Base-by-base conservation (phyloP, 106 monocot species). In the Dioscorea zingiberensis region DNA sequence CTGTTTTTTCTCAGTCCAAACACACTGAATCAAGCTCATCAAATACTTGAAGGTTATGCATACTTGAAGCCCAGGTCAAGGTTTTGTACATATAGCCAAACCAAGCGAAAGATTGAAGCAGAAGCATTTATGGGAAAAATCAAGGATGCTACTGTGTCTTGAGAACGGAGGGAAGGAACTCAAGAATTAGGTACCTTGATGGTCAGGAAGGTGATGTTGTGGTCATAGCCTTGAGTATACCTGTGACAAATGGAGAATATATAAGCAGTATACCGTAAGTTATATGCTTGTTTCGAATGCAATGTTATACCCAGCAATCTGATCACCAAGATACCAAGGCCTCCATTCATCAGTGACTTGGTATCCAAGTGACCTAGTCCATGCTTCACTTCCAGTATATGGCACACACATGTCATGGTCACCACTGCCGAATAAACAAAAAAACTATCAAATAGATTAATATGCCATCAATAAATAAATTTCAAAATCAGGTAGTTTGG, bases 401-500 rank as follows among this genome's bases (percentile, higher is more conserved):
- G 94, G 94, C 30, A 95, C 91, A 71, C 94, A 91, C 91, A 95
- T 78, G 68, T 95, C 94, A 83, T 95, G 94, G 60, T 95, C 94
- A 44, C 94, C 94, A 70, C 94, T 95, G 90, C 27, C 17, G 75
- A 49, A 65, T 63, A 13, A 14, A 25, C 58, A 72, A n/a, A 48
- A 66, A 47, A 27, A 71, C 0, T 21, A 49, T 26, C 1, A 27
- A 27, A 3, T 29, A 13, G 27, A 29, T 7, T 4, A 13, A 19
- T 19, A 53, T 53, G 51, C 16, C 16, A 19, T 53, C 19, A 53
- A 53, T 1, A 53, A 53, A 15, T 53, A 53, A 53, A 18, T 53
- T 19, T 53, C 51, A 53, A 53, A 4, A 2, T 2, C 19, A 53
- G 51, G 16, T 53, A 38, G 38, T 53, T 53, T 16, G 51, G 51